Base-by-base conservation (phyloP, 495 filamentous ascomycete species). In the Tetracladium setigerum region DNA sequence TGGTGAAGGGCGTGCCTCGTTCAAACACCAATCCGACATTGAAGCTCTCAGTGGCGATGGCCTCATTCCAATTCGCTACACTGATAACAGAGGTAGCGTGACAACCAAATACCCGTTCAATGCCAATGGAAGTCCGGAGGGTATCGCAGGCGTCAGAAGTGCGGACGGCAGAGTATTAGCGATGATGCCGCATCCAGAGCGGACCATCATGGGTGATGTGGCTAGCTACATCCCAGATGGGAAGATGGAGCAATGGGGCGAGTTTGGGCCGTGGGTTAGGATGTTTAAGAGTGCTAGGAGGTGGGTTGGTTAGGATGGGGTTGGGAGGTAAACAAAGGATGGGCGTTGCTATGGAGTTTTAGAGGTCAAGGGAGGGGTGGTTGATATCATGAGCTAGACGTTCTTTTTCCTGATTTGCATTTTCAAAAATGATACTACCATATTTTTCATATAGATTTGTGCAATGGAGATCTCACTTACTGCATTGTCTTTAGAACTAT, bases 141-240 rank as follows among this genome's bases (percentile, higher is more conserved):
- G 89, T 60, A 84, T 97, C 55, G 86, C 92, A 1, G 90, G 82
- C 55, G 79, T 97, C 1, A 74, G 81, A 38, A 91, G 77, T 55
- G 70, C 67, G 42, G 83, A 96, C 61, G 92, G 92, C 1, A 78
- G 92, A 50, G 88, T 95, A 0, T 57, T 97, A 56, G 90, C 88
- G 9, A 80, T 96, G 70, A 97, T 97, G 91, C 92, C 92, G 56
- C 91, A 96, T 67, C 89, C 90, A 8, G 91, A 97, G 68, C 77
- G 91, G 5, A 95, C 89, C n/a, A 77, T 95, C 30, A 65, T 95
- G 69, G 81, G 74, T 50, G 86, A 89, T 52, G 82, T 89, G 53
- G 84, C 74, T 30, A 90, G 86, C 61, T 96, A 81, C 57, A 61
- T 85, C 40, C 84, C 87, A 10, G 62, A 70, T 24, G 72, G 66